Evolutionary conservation across 2,329 filamentous ascomycete species (phyloP).

Genomic region (Phaeosphaeriaceae sp.): DNA sequence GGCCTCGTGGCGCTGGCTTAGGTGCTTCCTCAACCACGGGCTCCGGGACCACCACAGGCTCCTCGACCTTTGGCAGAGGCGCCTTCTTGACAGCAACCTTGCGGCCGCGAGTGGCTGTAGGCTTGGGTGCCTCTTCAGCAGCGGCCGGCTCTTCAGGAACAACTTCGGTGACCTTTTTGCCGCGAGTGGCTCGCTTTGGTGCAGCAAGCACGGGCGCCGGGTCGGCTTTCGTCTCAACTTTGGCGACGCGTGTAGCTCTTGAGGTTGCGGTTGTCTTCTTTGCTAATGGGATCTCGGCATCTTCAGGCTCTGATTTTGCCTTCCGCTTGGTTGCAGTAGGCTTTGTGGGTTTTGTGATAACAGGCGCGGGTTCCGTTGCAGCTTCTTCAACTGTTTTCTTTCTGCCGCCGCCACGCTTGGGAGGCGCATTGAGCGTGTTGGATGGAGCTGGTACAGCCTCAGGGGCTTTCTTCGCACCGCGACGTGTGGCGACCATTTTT

Average conservation of each 20-base stretch:
- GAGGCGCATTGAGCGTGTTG: constrained; percentile 39
- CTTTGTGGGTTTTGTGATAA: constrained; percentile 25
- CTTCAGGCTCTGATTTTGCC: constrained; percentile 25
- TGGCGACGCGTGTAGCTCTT: constrained; percentile 30
- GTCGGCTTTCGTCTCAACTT: constrained; percentile 23
- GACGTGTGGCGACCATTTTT: constrained; percentile 43
- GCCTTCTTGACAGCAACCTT: constrained; percentile 29
- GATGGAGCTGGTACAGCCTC: constrained; percentile 29
- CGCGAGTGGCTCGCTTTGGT: constrained; percentile 33
- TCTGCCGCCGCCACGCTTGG: constrained; percentile 39
- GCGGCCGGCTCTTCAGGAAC: constrained; percentile 17
- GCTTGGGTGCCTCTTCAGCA: constrained; percentile 23
- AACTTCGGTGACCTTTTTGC: constrained; percentile 26
- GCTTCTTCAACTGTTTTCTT: constrained; percentile 31
- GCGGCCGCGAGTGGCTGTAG: constrained; percentile 21
- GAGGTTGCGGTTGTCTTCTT: constrained; percentile 27
- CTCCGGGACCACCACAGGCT: constrained; percentile 14
- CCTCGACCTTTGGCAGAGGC: constrained; percentile 14
- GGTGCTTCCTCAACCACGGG: constrained; percentile 14
- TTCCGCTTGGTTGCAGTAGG: constrained; percentile 28
- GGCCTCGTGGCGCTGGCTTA: constrained; percentile 24
- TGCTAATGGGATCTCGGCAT: constrained; percentile 16
- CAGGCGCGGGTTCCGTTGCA: constrained; percentile 21
- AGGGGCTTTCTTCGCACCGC: constrained; percentile 33
- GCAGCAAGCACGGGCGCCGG: constrained; percentile 22